A percentile compares a stretch with the other conserved stretches of the same genome.
Evolutionary conservation across 176 grass and related monocot genomes (phyloP).

Genomic region (Microstegium vimineum): DNA sequence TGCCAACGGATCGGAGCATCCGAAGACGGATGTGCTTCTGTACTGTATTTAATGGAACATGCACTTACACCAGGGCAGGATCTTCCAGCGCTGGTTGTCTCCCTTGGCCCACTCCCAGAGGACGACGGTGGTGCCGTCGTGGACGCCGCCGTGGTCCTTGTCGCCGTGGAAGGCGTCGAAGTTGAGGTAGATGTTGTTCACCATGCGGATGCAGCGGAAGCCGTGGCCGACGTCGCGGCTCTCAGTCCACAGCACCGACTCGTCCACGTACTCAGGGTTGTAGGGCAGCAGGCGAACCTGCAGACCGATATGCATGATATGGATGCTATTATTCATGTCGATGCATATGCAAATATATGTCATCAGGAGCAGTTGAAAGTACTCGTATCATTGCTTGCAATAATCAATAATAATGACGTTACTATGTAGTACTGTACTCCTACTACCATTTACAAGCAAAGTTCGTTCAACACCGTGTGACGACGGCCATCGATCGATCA

Average conservation of each 20-base stretch:
- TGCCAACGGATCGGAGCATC: background rate
- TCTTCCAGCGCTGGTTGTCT: constrained; percentile 76
- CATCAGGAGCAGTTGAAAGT: background rate
- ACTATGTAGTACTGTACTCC: background rate
- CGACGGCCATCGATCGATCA: background rate
- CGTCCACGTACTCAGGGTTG: constrained; percentile 48
- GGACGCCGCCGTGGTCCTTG: constrained; percentile 70
- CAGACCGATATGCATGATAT: background rate
- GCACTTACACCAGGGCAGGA: constrained; percentile 48
- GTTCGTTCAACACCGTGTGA: constrained; percentile 25
- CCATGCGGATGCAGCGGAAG: constrained; percentile 75
- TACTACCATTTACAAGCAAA: background rate
- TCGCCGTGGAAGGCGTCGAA: constrained; percentile 70
- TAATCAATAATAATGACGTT: background rate
- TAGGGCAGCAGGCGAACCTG: constrained; percentile 50
- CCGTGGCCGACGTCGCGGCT: constrained; percentile 58
- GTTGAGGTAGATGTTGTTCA: constrained; percentile 75
- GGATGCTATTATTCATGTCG: too few species aligned
- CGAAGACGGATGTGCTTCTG: background rate
- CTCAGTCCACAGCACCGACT: constrained; percentile 78
- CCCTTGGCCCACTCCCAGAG: constrained; percentile 74
- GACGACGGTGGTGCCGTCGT: constrained; percentile 55
- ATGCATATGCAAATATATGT: too few species aligned
- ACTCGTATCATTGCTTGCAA: too few species aligned
- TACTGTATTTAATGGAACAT: too few species aligned